phyloP scores from a whole-genome alignment of 306 rosid genomes.

The Quercus rubra region DNA sequence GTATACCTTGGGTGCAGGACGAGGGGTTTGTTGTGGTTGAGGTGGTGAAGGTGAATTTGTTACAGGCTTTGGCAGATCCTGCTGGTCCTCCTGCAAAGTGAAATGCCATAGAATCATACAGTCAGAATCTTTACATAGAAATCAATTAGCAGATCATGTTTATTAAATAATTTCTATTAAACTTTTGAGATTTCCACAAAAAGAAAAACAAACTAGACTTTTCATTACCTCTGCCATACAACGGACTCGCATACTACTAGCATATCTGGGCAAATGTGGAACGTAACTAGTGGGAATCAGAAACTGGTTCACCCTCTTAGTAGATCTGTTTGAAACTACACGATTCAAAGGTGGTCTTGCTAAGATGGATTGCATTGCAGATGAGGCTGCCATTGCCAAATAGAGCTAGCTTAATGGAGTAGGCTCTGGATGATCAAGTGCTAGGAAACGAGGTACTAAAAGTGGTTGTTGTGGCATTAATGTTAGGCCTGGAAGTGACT shows the following conservation, averaged over 20 bases:
- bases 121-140: neutral
- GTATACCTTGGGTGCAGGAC: constrained; percentile 21
- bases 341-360: constrained; percentile 28
- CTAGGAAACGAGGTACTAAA: no score
- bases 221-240: constrained; percentile 40
- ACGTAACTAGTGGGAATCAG: constrained; percentile 12
- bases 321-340: constrained; percentile 5
- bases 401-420: no score
- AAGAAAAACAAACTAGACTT: neutral
- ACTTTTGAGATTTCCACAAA: no score
- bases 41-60: no score
- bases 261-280: constrained; percentile 17
- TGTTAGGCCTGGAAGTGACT: neutral
- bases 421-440: no score
- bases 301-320: constrained; percentile 25
- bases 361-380: constrained; percentile 37
- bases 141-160: neutral
- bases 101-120: neutral
- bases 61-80: neutral
- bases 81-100: constrained; percentile 5
- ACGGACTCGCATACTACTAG: constrained; percentile 19
- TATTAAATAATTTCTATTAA: neutral
- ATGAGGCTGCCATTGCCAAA: constrained; percentile 38
- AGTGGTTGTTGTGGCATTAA: no score
- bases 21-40: neutral